Evolutionary conservation across 179 eudicot species (phyloP), one percentile per base, ranked within the genome.

Genomic region (Sideroxylon spinosum): DNA sequence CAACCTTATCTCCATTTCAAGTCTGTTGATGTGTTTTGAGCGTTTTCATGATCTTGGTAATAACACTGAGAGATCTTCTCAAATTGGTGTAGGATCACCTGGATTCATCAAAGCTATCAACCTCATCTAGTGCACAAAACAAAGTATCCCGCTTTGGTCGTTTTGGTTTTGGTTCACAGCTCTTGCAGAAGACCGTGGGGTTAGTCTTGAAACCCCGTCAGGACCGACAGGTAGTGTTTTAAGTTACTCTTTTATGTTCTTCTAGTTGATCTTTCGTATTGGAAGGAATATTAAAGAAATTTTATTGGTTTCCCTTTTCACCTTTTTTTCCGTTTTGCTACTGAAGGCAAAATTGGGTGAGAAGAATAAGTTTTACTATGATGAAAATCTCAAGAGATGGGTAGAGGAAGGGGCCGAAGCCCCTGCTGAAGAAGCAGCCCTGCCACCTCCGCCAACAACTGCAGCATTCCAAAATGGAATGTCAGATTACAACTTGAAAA

Each of bases 361-460:
- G 13, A 32, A 80, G 71, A 94, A 94, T 80, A 92, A 90, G 75
- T 94, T 94, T 70, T 91, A 92, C 80, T 94, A 91, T 72, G 96
- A 94, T 73, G 95, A 92, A 71, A 91, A 92, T 78, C 96, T 91
- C 37, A 92, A 91, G 89, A 92, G 94, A 88, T 94, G 98, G 98
- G 93, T 94, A 59, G 98, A 94, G 89, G 94, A 93, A 87, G 98
- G 98, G 82, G 93, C 86, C 67, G 94, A 86, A 76, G 88, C 85
- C 52, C 91, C 96, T 44, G 84, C 96, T 60, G 91, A 85, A 83
- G 97, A 91, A 83, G 76, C 93, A 25, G 91, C 90, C 69, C 88
- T 79, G 56, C 89, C 96, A 37, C 98, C 97, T n/a, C 98, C 98
- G 67, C 98, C 98, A 48, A 78, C 89, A 59, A 76, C 88, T 78